These are phyloP conservation scores for Boletus sensibilis DNA, from an alignment of 768 basidiomycete species.

Conservation along the genomic window DNA sequence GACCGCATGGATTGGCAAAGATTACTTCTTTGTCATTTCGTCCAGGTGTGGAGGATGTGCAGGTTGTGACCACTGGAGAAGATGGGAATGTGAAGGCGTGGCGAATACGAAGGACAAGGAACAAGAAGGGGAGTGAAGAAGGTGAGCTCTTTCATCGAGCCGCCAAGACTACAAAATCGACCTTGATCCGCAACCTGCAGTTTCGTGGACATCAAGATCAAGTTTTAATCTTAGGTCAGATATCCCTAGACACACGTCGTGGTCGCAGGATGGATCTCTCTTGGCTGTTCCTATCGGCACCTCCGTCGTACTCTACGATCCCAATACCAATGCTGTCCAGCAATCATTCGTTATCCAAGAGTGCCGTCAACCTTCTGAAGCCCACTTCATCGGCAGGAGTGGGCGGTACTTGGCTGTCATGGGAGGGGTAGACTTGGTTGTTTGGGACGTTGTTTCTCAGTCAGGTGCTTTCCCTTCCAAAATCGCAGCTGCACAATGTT, in stretches of 20 bases:
- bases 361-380: constrained; percentile 42
- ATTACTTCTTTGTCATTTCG: constrained; percentile 72
- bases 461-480: constrained; percentile 43
- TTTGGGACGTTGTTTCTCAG: constrained; percentile 73
- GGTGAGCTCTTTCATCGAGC: constrained; percentile 38
- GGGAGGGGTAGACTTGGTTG: constrained; percentile 47
- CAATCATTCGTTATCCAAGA: constrained; percentile 61
- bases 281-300: constrained; percentile 69
- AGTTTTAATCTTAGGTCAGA: constrained; percentile 68
- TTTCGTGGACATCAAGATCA: constrained; percentile 79
- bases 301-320: constrained; percentile 74
- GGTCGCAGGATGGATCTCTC: constrained; percentile 86
- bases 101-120: constrained; percentile 53
- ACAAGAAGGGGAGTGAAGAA: constrained; percentile 49
- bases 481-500: neutral
- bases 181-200: constrained; percentile 11
- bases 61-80: constrained; percentile 71
- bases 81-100: constrained; percentile 82
- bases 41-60: constrained; percentile 39
- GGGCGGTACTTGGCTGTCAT: constrained; percentile 69
- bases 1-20: constrained; percentile 70
- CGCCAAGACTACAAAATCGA: neutral
- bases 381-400: constrained; percentile 65
- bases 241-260: constrained; percentile 62
- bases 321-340: constrained; percentile 55